Evolutionary conservation across 2,329 filamentous ascomycete genomes (phyloP).

Genomic region (Elsinoe arachidis): DNA sequence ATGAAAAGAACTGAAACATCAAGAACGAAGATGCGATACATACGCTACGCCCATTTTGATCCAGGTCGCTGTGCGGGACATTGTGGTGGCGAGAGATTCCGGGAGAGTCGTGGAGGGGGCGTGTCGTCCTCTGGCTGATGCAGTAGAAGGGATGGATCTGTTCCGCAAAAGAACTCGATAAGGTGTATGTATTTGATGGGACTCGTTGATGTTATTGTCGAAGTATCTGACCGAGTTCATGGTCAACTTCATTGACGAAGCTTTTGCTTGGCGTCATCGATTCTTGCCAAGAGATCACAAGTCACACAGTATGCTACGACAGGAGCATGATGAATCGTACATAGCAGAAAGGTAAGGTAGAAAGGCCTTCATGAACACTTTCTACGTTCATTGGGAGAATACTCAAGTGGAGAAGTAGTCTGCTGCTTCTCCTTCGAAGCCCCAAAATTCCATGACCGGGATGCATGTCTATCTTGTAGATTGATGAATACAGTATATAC

Average conservation of each 20-base stretch:
- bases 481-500: no score
- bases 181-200: neutral
- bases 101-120: neutral
- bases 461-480: no score
- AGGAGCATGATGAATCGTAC: neutral
- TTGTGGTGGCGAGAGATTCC: neutral
- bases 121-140: neutral
- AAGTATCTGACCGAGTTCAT: neutral
- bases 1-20: conserved; percentile 4
- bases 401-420: no score
- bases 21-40: conserved; percentile 27
- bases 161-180: neutral
- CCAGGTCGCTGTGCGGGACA: conserved; percentile 36
- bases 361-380: no score
- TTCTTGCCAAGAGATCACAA: neutral
- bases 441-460: no score
- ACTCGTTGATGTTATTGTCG: neutral
- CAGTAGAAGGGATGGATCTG: neutral
- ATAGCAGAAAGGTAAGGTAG: no score
- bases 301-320: no score
- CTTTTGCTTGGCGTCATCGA: conserved; percentile 6
- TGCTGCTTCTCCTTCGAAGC: no score
- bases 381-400: no score
- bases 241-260: neutral
- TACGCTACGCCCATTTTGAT: conserved; percentile 65